Evolutionary conservation across 441 rosid species (phyloP), one percentile per base, ranked within the genome.

Genomic region (Macaranga tanarius): DNA sequence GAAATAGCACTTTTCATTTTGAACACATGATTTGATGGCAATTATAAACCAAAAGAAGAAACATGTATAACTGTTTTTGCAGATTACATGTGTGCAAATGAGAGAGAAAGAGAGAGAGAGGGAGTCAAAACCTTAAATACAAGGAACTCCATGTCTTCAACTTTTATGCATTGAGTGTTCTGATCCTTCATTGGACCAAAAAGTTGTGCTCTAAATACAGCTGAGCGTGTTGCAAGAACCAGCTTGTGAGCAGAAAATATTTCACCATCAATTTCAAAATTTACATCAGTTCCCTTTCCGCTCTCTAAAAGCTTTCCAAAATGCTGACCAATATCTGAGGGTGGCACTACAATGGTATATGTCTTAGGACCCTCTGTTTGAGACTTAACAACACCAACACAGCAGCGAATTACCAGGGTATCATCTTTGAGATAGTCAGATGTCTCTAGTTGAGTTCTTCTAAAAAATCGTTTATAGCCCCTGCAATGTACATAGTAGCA

Each of bases 381-480:
- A 9, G 97, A 92, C 89, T 85, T 93, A 62, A 96, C 99, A 69
- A 92, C 97, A 51, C 99, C 98, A 22, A 96, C 97, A 86, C 92
- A 77, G 50, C 99, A 93, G 54, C 86, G 88, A 12, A 96, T 86
- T 60, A 88, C 68, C 25, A 96, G 88, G 63, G 91, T 80, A 82
- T 96, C 83, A 22, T 92, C 97, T 77, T 93, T 96, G 3, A 96
- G 85, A 76, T 86, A 96, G 57, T 96, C 97, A 0, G 99, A 96
- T 45, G 92, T 73, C 82, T 96, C 98, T 40, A 93, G 75, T 38
- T 83, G 84, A 60, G 81, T 77, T 77, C 97, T 86, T 79, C 81
- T 93, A 77, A 84, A 96, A 83, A 96, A 96, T n/a, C 97, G 84
- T 69, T 96, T 93, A 77, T 92, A 96, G 62, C 98, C 98, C 99